Base-by-base conservation (phyloP, 2,329 filamentous ascomycete genomes). In the Epichloe typhina region DNA sequence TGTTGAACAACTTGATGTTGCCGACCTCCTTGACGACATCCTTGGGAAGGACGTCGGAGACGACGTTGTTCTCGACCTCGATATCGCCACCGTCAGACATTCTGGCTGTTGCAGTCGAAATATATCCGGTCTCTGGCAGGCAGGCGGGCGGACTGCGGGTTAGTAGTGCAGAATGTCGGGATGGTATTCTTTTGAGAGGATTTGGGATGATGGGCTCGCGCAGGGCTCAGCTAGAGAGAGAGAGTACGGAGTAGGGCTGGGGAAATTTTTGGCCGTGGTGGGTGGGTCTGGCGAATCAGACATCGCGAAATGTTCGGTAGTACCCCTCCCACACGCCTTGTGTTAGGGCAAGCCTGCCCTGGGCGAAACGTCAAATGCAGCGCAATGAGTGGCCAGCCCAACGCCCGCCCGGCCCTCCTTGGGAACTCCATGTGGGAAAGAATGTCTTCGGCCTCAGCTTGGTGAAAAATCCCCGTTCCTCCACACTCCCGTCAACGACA, bases 41-140 rank as follows among this genome's bases (percentile, higher is more conserved):
- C 84, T 94, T 95, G 75, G 91, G 89, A 63, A 96, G 86, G 71
- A 89, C 82, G 69, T 81, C 75, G 76, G 82, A 86, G 74, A 80
- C 79, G 70, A 77, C 75, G 68, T 81, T 78, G 77, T 75, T 81
- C 73, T 88, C 85, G 74, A 93, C 85, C 80, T 95, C 88, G 75
- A 95, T 85, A 80, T 95, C 90, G 79, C 85, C 88, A 76, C 74
- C 77, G 77, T 95, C 89, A 85, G 89, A 95, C 89, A 95, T 95
- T 67, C 74, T 86, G 31, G 73, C 65, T 66, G 61, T 63, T 63
- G 64, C 65, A 65, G 64, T 66, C 63, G 66, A 63, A 65, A 51
- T 47, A 41, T 47, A 50, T 50, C 64, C 60, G 60, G 60, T 61
- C 58, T 62, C 59, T 65, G 63, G 62, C 61, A 64, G 63, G 62